phyloP scores from a whole-genome alignment of 2,329 filamentous ascomycete genomes.

The Cladophialophora exuberans region DNA sequence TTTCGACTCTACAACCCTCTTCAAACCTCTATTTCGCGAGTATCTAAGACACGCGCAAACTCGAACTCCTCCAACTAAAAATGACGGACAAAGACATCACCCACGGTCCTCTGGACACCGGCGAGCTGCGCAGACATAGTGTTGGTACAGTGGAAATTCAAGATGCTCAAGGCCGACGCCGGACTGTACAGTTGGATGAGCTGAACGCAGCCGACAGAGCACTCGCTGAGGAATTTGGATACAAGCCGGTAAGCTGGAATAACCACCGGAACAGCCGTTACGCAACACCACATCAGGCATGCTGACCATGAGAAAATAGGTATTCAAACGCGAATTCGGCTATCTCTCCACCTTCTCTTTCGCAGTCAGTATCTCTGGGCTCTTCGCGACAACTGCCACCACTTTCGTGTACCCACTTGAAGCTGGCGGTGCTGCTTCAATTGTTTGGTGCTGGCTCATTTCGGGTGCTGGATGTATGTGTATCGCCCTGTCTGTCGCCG shows the following conservation, averaged over 20 bases:
- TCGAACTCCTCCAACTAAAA: background rate
- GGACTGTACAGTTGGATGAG: conserved; percentile 34
- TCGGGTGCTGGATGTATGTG: conserved; percentile 61
- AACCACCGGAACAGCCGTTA: background rate
- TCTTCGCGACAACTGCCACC: conserved; percentile 60
- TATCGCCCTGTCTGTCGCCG: conserved; percentile 58
- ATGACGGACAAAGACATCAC: conserved; percentile 18
- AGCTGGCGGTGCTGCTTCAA: conserved; percentile 58
- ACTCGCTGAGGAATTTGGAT: conserved; percentile 39
- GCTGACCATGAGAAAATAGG: conserved; percentile 9
- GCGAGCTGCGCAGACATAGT: conserved; percentile 25
- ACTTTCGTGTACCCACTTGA: conserved; percentile 59
- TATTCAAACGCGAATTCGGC: conserved; percentile 60
- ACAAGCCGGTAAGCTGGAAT: conserved; percentile 36
- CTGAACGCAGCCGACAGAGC: conserved; percentile 35
- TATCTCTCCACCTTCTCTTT: conserved; percentile 64
- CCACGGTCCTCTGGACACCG: conserved; percentile 15
- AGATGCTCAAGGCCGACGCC: conserved; percentile 26
- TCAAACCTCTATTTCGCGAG: background rate
- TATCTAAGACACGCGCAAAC: too few species aligned
- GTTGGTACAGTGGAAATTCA: conserved; percentile 27
- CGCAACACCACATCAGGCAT: background rate
- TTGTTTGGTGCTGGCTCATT: conserved; percentile 63
- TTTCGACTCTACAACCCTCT: background rate
- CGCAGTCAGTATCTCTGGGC: conserved; percentile 60